Evolutionary conservation across 306 rosid genomes (phyloP).

Genomic region (Astragalus membranaceus): DNA sequence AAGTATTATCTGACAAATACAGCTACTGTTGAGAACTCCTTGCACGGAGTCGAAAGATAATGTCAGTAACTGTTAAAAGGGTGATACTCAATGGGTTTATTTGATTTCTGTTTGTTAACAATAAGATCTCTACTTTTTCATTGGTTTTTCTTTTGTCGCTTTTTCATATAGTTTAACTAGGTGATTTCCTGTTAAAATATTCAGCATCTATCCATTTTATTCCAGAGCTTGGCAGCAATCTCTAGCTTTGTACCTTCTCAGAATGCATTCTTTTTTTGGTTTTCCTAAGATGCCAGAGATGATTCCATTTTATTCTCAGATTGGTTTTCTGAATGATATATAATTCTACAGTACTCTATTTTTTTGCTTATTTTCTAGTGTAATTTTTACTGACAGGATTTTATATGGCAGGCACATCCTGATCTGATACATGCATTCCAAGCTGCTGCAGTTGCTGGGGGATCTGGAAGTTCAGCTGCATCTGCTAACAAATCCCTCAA

Average conservation of each 20-base stretch:
- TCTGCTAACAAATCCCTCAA: conserved; percentile 68
- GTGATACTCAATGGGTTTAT: not conserved
- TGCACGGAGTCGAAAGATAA: not conserved
- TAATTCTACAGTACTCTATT: not conserved
- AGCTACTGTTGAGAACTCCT: not conserved
- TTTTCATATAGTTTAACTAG: too few relatives aligned
- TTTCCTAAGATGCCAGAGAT: not conserved
- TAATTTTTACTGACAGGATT: not conserved
- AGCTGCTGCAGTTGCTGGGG: conserved; percentile 83
- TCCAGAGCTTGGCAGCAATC: too few relatives aligned
- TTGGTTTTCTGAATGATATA: not conserved
- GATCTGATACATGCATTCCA: conserved; percentile 90
- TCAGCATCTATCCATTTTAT: too few relatives aligned
- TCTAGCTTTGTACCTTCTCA: too few relatives aligned
- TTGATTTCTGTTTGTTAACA: not conserved
- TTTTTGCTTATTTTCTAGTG: not conserved
- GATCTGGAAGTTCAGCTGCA: conserved; percentile 69
- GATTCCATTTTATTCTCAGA: not conserved
- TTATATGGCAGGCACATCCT: conserved; percentile 66
- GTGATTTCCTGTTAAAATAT: too few relatives aligned
- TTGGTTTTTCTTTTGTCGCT: not conserved
- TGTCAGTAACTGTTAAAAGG: not conserved
- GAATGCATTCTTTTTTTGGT: too few relatives aligned
- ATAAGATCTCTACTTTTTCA: not conserved
- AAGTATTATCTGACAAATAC: not conserved